Conservation (phyloP, 1,284 basidiomycete species). For the Rhizopogon parksii region DNA sequence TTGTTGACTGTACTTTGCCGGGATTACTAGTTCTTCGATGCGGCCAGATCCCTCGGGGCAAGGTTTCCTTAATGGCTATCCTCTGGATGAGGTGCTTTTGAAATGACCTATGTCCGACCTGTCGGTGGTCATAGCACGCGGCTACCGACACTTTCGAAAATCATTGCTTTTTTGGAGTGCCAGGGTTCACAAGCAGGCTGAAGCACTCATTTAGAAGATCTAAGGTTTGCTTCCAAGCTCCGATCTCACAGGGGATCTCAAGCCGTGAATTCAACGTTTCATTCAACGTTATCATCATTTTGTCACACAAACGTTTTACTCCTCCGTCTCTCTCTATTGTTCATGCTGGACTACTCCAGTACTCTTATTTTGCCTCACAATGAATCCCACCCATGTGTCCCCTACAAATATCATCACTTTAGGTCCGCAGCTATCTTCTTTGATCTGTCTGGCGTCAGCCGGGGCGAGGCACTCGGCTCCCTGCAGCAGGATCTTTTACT, state of each 20-base stretch:
- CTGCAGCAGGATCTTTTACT: slow-evolving; percentile 3
- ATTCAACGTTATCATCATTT: slow-evolving; percentile 26
- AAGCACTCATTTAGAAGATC: slow-evolving; percentile 23
- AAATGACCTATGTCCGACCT: slow-evolving; percentile 6
- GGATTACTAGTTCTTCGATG: slow-evolving; percentile 19
- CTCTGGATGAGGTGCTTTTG: slow-evolving; percentile 23
- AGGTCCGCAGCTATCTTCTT: background rate
- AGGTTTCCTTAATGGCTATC: slow-evolving; percentile 23
- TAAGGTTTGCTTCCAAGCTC: slow-evolving; percentile 29
- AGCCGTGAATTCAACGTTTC: slow-evolving; percentile 13
- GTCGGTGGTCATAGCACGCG: slow-evolving; percentile 25
- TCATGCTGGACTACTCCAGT: too few relatives aligned
- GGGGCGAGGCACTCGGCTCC: slow-evolving; percentile 4
- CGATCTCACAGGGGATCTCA: slow-evolving; percentile 23
- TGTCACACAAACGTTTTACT: background rate
- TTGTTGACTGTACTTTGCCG: slow-evolving; percentile 22
- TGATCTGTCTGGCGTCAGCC: slow-evolving; percentile 1
- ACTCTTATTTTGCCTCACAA: background rate
- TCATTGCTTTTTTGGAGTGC: background rate
- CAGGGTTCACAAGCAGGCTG: slow-evolving; percentile 5
- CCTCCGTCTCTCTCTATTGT: background rate
- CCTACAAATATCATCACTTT: slow-evolving; percentile 1
- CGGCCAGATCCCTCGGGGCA: slow-evolving; percentile 19
- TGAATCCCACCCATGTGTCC: slow-evolving; percentile 2
- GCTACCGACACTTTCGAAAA: slow-evolving; percentile 8